Evolutionary conservation across 352 stramenopile genomes (phyloP).

Genomic region (Pythium sukuiense): DNA sequence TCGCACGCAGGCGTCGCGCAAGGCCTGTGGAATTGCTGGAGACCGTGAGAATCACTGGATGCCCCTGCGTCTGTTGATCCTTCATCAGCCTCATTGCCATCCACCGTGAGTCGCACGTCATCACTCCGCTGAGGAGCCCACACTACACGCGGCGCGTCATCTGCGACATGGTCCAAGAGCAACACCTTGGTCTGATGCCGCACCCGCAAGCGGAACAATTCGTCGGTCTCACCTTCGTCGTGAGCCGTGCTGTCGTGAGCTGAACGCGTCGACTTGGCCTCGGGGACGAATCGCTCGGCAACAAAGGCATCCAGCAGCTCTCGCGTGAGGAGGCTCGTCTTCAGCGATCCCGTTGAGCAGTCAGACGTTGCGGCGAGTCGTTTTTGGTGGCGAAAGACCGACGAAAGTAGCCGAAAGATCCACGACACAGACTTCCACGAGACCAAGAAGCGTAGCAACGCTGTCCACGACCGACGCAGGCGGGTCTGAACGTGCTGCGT

Average conservation of each 20-base stretch:
- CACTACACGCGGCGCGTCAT: conserved; percentile 42
- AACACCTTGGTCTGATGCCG: conserved; percentile 59
- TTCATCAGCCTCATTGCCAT: conserved; percentile 2
- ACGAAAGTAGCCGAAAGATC: neutral
- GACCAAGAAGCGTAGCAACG: neutral
- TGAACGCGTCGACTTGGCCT: neutral
- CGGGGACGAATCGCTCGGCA: neutral
- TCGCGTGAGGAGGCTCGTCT: conserved; percentile 4
- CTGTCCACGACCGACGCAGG: neutral
- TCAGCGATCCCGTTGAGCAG: neutral
- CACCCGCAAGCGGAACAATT: conserved; percentile 60
- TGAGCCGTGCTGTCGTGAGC: neutral
- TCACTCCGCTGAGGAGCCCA: conserved; percentile 54
- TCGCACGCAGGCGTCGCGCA: conserved; percentile 40
- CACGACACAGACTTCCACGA: neutral
- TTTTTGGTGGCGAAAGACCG: neutral
- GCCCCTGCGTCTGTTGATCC: too few species aligned
- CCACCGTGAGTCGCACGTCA: conserved; percentile 5
- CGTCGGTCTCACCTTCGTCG: conserved; percentile 30
- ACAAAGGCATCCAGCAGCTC: conserved; percentile 12
- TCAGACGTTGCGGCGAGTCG: neutral
- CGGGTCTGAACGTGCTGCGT: neutral
- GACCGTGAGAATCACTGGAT: neutral
- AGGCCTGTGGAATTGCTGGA: conserved; percentile 23
- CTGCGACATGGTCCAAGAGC: conserved; percentile 44